A percentile compares a stretch with the other conserved stretches of the same genome.
phyloP scores from a whole-genome alignment of 345 rosid species.

The Capsella bursapastoris region DNA sequence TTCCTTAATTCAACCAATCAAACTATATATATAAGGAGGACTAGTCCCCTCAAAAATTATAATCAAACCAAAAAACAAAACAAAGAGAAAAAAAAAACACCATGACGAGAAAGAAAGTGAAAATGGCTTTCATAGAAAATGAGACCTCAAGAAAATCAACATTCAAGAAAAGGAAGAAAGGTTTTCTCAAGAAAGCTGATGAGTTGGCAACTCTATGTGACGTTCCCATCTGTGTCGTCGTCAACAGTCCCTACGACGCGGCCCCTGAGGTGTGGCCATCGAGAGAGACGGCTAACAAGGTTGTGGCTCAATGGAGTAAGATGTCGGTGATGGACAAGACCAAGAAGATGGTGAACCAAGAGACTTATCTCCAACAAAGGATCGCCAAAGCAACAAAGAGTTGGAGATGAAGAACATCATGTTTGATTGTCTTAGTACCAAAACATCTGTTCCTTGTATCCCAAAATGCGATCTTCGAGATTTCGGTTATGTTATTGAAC shows the following conservation, averaged over 20 bases:
- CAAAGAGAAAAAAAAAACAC: not conserved
- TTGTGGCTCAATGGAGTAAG: slow-evolving; percentile 14
- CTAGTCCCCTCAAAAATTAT: not conserved
- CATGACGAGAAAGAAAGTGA: slow-evolving; percentile 71
- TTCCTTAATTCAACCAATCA: not conserved
- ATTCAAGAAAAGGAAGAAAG: slow-evolving; percentile 67
- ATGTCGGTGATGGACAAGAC: slow-evolving; percentile 26
- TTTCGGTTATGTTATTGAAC: slow-evolving; percentile 32
- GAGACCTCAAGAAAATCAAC: slow-evolving; percentile 63
- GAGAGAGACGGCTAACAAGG: not conserved
- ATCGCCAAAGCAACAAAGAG: slow-evolving; percentile 41
- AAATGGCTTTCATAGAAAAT: slow-evolving; percentile 52
- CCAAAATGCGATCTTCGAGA: slow-evolving; percentile 33
- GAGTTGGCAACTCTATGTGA: slow-evolving; percentile 70
- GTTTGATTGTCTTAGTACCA: slow-evolving; percentile 37
- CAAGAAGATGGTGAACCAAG: slow-evolving; percentile 46
- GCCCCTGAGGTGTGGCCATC: slow-evolving; percentile 64
- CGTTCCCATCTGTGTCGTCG: slow-evolving; percentile 53
- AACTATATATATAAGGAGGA: slow-evolving; percentile 13
- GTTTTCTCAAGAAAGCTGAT: slow-evolving; percentile 63
- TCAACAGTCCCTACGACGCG: slow-evolving; percentile 48
- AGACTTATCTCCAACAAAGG: slow-evolving; percentile 39
- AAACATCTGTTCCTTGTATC: not conserved
- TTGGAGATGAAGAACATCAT: slow-evolving; percentile 37
- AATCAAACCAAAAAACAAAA: too few species aligned